Evolutionary conservation across 106 monocot species (phyloP), one percentile per base, ranked within the genome.

Genomic region (Gastrodia elata): DNA sequence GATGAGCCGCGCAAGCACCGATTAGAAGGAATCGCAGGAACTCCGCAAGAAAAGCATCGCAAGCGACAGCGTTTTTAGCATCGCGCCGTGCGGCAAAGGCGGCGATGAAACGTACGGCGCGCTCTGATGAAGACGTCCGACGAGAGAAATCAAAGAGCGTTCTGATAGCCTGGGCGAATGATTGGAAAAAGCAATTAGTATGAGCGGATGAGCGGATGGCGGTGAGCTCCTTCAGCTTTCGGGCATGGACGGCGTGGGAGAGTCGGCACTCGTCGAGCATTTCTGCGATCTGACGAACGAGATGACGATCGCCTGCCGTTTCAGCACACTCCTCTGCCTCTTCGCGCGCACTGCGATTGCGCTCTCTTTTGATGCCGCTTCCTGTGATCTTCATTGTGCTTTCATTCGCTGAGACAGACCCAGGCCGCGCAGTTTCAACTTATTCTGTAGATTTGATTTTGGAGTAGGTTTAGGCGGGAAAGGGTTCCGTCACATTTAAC

Each of bases 231-330:
- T 79, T 84, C 43, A 92, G 83, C 83, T 96, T 96, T 26, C 90
- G 89, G 24, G 55, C 68, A 35, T 92, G 87, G 71, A 92, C 71
- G 8, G 96, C 89, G 36, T 79, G 85, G 57, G 96, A 92, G 44
- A 77, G 87, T 15, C 83, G 77, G 71, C 87, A 92, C 61, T 96
- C 92, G 84, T 96, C 84, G 0, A 96, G 82, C 41, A 90, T 71
- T 16, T 79, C 76, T 6, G 85, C 87, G 75, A 93, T 82, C 56
- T 87, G 64, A 15, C 80, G 13, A 9, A 80, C 72, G 24, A 91
- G 74, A 35, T 40, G 39, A 40, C 11, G 39, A 4, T 41, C 69
- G 39, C 41, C 69, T 6, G 8, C 69, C 36, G 18, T 34, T 67
- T 22, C 35, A 0, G 16, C 37, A 6, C 36, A 20, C 37, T 20